These are phyloP conservation scores for Colletotrichum somersetense DNA, from an alignment of 2,329 filamentous ascomycete species.

Conservation along the genomic window DNA sequence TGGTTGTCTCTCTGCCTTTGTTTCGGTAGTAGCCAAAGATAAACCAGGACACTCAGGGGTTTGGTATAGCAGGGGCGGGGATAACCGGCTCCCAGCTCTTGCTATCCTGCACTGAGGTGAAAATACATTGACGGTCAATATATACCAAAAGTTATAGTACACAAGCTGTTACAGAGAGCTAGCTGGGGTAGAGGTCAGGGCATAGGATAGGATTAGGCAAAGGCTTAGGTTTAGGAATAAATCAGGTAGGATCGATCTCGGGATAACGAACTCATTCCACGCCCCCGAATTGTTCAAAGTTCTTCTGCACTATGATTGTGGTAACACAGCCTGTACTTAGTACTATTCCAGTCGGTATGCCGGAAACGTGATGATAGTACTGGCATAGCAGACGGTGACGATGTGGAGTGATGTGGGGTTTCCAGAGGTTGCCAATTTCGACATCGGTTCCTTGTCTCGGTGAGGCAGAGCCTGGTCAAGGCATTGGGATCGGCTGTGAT, in stretches of 20 bases:
- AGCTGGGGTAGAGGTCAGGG: too few species aligned
- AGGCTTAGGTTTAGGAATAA: too few species aligned
- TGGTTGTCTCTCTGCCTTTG: not conserved
- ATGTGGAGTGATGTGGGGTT: slow-evolving; percentile 15
- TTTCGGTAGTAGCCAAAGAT: not conserved
- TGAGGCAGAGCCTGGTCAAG: slow-evolving; percentile 3
- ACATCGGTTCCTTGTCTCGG: slow-evolving; percentile 20
- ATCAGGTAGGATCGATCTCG: too few species aligned
- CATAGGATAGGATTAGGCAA: too few species aligned
- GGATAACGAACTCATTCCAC: not conserved
- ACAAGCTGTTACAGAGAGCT: too few species aligned
- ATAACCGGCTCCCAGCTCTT: too few species aligned
- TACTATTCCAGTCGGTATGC: not conserved
- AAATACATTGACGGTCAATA: too few species aligned
- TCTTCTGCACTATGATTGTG: not conserved
- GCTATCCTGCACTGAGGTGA: too few species aligned
- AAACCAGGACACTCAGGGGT: not conserved
- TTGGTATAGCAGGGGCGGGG: not conserved
- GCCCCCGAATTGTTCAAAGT: not conserved
- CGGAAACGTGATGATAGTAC: not conserved
- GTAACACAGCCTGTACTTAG: too few species aligned
- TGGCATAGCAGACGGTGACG: not conserved
- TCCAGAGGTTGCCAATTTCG: slow-evolving; percentile 21
- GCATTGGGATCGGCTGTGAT: not conserved
- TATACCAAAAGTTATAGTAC: too few species aligned